These are phyloP conservation scores for Neonectria coccinea DNA, from an alignment of 2,329 filamentous ascomycete genomes.

Conservation along the genomic window DNA sequence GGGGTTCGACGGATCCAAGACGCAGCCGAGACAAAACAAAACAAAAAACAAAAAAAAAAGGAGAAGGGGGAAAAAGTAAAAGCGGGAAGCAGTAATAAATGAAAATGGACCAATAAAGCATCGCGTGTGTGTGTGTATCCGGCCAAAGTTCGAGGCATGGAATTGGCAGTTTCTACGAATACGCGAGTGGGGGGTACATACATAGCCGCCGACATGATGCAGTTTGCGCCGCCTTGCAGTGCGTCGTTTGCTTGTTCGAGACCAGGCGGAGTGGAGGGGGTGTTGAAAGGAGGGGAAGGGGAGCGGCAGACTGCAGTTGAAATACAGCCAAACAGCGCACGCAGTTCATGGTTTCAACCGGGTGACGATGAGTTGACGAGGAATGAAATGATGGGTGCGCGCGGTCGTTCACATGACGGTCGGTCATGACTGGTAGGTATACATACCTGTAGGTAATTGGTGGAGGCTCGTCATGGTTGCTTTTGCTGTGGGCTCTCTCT, in stretches of 20 bases:
- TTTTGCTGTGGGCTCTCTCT: background rate
- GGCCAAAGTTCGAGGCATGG: background rate
- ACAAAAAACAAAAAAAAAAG: background rate
- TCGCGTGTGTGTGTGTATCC: background rate
- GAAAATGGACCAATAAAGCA: background rate
- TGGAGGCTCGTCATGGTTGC: slow-evolving; percentile 29
- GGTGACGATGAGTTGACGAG: slow-evolving; percentile 1
- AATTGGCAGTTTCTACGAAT: too few species aligned
- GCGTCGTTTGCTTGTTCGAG: too few species aligned
- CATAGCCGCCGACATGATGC: background rate
- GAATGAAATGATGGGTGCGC: too few species aligned
- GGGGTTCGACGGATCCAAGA: background rate
- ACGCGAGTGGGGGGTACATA: background rate
- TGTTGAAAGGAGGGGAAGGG: too few species aligned
- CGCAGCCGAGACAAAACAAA: background rate
- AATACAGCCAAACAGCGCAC: background rate
- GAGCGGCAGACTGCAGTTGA: slow-evolving; percentile 7
- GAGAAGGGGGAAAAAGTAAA: background rate
- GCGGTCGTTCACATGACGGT: too few species aligned
- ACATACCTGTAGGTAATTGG: too few species aligned
- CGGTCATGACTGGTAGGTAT: slow-evolving; percentile 34
- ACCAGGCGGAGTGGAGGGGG: too few species aligned
- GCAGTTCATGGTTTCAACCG: background rate
- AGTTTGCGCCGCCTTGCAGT: background rate
- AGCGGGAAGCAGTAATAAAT: background rate